Conservation (phyloP, 495 filamentous ascomycete species). For the Evansstolkia leycettana region DNA sequence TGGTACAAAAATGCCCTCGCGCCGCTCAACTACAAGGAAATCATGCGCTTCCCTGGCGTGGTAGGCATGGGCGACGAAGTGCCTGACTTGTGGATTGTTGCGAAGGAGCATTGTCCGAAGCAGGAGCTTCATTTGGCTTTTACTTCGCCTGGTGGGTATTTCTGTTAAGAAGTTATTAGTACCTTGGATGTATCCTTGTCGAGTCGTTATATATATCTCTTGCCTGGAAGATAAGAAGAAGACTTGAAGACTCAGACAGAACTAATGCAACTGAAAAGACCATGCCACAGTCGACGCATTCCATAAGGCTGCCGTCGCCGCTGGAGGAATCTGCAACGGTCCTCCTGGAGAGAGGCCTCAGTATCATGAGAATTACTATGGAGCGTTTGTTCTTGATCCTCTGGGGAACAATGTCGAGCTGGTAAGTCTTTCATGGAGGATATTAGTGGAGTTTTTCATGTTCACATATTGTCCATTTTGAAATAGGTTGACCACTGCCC, state of each 20-base stretch:
- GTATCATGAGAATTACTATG: constrained; percentile 33
- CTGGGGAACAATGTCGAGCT: constrained; percentile 41
- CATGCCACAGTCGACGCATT: constrained; percentile 24
- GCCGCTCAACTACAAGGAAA: constrained; percentile 25
- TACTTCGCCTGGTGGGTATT: constrained; percentile 6
- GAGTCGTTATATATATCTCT: too few species aligned
- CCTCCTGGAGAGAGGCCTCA: constrained; percentile 28
- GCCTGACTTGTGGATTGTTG: constrained; percentile 30
- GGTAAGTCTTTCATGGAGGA: constrained; percentile 21
- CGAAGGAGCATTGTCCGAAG: constrained; percentile 3
- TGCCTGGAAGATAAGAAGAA: too few species aligned
- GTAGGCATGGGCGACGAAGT: constrained; percentile 13
- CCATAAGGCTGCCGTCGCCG: constrained; percentile 26
- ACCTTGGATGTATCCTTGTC: too few species aligned
- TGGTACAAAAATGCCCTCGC: constrained; percentile 27
- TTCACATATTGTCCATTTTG: too few species aligned
- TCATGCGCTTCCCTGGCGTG: constrained; percentile 12
- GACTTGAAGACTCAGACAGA: too few species aligned
- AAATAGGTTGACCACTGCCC: too few species aligned
- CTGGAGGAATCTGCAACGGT: constrained; percentile 36
- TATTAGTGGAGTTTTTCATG: neutral
- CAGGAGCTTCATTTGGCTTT: constrained; percentile 12
- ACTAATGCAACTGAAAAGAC: too few species aligned
- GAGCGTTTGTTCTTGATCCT: constrained; percentile 38
- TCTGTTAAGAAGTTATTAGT: too few species aligned